Conservation (phyloP, 176 grass and related monocot genomes). For the Phragmites australis region DNA sequence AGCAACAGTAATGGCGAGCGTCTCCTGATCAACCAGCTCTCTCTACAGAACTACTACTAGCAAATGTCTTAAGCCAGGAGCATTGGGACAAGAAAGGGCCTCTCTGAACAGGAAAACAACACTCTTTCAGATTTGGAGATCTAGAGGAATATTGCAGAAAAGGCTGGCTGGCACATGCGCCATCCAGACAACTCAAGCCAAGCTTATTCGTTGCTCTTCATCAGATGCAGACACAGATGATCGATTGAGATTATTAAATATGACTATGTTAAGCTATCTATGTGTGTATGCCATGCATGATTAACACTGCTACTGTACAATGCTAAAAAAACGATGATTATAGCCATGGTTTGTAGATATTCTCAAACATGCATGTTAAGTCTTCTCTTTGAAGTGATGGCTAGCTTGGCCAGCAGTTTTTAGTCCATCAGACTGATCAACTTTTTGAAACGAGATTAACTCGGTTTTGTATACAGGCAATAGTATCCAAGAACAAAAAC, state of each 20-base stretch:
- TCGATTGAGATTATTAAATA: too few species aligned
- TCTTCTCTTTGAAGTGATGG: not conserved
- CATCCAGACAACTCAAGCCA: not conserved
- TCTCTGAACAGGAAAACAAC: slow-evolving; percentile 25
- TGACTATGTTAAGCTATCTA: not conserved
- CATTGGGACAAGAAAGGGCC: not conserved
- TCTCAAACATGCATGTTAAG: not conserved
- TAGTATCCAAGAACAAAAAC: too few species aligned
- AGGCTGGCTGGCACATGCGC: not conserved
- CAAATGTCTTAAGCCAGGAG: slow-evolving; percentile 15
- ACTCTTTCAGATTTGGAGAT: slow-evolving; percentile 27
- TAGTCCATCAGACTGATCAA: not conserved
- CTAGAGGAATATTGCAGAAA: slow-evolving; percentile 32
- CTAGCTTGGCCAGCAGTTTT: not conserved
- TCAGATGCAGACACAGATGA: not conserved
- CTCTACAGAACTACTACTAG: not conserved
- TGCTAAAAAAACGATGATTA: not conserved
- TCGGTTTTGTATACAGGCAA: too few species aligned
- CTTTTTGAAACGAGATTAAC: too few species aligned
- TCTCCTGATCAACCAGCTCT: too few species aligned
- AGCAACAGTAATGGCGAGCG: too few species aligned
- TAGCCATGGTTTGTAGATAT: not conserved
- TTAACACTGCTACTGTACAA: not conserved
- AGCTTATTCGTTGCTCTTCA: not conserved
- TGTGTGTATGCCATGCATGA: not conserved